These are phyloP conservation scores for Blastobotrys elegans DNA, from an alignment of 1,139 yeast genomes.

Conservation along the genomic window DNA sequence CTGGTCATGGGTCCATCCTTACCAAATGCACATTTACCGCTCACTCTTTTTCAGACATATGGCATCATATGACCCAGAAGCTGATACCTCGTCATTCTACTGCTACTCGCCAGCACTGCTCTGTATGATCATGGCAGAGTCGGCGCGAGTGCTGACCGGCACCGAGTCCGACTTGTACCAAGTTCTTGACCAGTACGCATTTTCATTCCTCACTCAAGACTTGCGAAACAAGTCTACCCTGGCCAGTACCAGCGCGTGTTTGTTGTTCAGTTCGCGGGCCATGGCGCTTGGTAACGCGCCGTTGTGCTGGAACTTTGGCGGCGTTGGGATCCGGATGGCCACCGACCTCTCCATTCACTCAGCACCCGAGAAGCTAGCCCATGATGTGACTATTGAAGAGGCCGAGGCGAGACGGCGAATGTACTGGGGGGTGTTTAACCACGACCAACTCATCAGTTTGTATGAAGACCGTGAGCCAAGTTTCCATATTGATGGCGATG, in stretches of 20 bases:
- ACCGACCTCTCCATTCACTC: not conserved
- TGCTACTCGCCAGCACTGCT: conserved; percentile 13
- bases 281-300: conserved; percentile 1
- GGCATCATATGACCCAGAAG: conserved; percentile 6
- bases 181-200: conserved; percentile 6
- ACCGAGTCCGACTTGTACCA: conserved; percentile 6
- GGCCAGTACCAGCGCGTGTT: conserved; percentile 6
- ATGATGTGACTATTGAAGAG: conserved; percentile 4
- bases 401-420: conserved; percentile 4
- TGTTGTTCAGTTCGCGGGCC: conserved; percentile 5
- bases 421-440: not conserved
- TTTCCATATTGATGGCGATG: not conserved
- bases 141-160: conserved; percentile 10
- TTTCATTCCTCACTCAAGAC: conserved; percentile 7
- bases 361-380: not conserved
- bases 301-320: conserved; percentile 9
- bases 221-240: not conserved
- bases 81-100: not conserved
- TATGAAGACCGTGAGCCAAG: conserved; percentile 6
- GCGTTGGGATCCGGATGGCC: conserved; percentile 6
- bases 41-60: conserved; percentile 11
- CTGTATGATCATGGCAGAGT: conserved; percentile 10
- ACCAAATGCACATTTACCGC: conserved; percentile 11
- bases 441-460: conserved; percentile 6
- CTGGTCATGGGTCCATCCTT: conserved; percentile 14